Evolutionary conservation across 495 filamentous ascomycete species (phyloP).

Genomic region (Usnea hakonensis): DNA sequence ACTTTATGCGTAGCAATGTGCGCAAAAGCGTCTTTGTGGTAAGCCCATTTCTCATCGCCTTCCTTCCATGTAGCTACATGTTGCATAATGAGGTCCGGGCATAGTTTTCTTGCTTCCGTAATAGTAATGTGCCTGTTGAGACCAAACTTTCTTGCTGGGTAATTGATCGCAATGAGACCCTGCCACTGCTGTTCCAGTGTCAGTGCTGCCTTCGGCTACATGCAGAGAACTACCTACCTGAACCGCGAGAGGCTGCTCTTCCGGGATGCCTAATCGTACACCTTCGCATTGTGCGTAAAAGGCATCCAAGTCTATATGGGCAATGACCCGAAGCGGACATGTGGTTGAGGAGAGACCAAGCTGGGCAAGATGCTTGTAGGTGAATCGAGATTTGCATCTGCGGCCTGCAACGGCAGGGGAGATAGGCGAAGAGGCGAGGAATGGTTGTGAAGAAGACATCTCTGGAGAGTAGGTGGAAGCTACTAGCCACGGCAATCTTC

Average conservation of each 20-base stretch:
- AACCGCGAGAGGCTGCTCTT: slow-evolving; percentile 80
- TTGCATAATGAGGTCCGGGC: slow-evolving; percentile 75
- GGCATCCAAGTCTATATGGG: slow-evolving; percentile 92
- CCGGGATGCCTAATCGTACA: slow-evolving; percentile 66
- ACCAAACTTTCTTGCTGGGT: slow-evolving; percentile 74
- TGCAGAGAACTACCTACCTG: slow-evolving; percentile 43
- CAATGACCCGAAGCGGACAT: slow-evolving; percentile 76
- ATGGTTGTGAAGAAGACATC: slow-evolving; percentile 40
- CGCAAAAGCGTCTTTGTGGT: slow-evolving; percentile 65
- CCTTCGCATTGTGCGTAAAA: slow-evolving; percentile 98
- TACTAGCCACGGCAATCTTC: background rate
- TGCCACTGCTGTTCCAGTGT: slow-evolving; percentile 38
- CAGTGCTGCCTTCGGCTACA: slow-evolving; percentile 4
- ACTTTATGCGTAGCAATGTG: slow-evolving; percentile 87
- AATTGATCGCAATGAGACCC: slow-evolving; percentile 92
- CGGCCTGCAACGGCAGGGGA: slow-evolving; percentile 24
- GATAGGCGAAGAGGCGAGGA: slow-evolving; percentile 34
- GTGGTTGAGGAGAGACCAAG: slow-evolving; percentile 61
- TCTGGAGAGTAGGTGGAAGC: background rate
- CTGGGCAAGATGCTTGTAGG: slow-evolving; percentile 71
- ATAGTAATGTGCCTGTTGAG: slow-evolving; percentile 67
- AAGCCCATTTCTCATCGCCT: slow-evolving; percentile 85
- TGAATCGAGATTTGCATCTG: slow-evolving; percentile 61
- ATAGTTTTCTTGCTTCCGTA: slow-evolving; percentile 79
- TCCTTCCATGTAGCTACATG: slow-evolving; percentile 95